A percentile compares a stretch with the other conserved stretches of the same genome.
Evolutionary conservation across 768 basidiomycete genomes (phyloP).

Genomic region (Tulasnella sp.): DNA sequence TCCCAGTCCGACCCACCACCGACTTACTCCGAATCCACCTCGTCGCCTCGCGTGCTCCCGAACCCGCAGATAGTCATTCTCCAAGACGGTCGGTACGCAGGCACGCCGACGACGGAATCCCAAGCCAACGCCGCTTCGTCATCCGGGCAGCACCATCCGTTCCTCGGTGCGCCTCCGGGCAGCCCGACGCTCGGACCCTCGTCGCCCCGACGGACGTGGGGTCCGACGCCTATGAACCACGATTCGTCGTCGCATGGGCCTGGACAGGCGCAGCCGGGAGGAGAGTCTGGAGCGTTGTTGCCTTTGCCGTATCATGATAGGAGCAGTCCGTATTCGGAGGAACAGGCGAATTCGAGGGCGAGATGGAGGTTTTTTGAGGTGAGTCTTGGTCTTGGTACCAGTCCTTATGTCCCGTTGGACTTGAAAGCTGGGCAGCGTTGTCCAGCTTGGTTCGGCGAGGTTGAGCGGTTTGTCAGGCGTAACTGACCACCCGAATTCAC

Average conservation of each 20-base stretch:
- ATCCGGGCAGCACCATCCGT: not conserved
- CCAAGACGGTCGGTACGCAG: not conserved
- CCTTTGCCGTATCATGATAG: constrained; percentile 35
- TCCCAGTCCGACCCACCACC: not conserved
- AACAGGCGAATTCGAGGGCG: constrained; percentile 31
- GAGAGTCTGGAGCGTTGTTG: not conserved
- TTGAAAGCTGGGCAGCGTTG: not conserved
- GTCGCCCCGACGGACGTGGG: not conserved
- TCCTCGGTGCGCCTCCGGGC: not conserved
- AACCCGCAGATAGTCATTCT: not conserved
- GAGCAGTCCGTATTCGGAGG: constrained; percentile 29
- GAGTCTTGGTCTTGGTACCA: not conserved
- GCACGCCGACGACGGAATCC: not conserved
- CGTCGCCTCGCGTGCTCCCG: not conserved
- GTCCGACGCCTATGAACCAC: not conserved
- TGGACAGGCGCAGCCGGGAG: not conserved
- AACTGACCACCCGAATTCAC: not conserved
- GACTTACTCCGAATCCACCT: not conserved
- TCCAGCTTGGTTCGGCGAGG: not conserved
- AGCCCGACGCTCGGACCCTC: not conserved
- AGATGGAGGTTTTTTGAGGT: constrained; percentile 32
- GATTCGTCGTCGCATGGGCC: not conserved
- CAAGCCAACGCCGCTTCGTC: not conserved
- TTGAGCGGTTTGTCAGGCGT: not conserved
- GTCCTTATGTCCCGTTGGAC: not conserved